phyloP scores from a whole-genome alignment of 2,329 filamentous ascomycete species.

The Capronia epimyces region DNA sequence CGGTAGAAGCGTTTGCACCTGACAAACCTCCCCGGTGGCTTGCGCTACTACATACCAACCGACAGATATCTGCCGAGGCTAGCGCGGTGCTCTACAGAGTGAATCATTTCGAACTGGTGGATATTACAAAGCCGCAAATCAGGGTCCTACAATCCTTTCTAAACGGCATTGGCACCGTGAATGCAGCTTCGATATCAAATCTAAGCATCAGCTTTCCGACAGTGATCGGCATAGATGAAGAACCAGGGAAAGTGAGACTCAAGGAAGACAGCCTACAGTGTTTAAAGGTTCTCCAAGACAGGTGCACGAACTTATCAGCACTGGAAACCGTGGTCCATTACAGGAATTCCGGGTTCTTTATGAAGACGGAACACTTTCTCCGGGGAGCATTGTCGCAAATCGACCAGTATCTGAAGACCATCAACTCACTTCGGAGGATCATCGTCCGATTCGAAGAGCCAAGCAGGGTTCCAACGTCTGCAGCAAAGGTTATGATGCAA shows the following conservation, averaged over 20 bases:
- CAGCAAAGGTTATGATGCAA: not conserved
- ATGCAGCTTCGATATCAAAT: not conserved
- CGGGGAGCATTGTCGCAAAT: not conserved
- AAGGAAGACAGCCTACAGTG: not conserved
- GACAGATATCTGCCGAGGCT: not conserved
- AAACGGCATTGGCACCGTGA: not conserved
- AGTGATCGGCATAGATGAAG: not conserved
- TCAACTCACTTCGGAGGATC: not conserved
- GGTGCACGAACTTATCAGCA: not conserved
- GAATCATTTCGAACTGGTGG: not conserved
- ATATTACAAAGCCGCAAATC: not conserved
- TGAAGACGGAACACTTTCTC: not conserved
- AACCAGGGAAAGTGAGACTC: not conserved
- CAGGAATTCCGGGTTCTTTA: not conserved
- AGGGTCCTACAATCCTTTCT: not conserved
- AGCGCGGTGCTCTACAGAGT: constrained; percentile 1
- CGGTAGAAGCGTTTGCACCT: not conserved
- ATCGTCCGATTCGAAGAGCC: not conserved
- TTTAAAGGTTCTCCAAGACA: not conserved
- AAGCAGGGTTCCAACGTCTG: not conserved
- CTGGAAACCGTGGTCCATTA: not conserved
- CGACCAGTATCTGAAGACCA: not conserved
- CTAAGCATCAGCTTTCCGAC: not conserved
- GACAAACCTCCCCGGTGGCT: not conserved
- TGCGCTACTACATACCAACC: not conserved